A percentile compares a stretch with the other conserved stretches of the same genome.
Conservation (phyloP, 805 yeast species). For the Wickerhamia fluorescens region DNA sequence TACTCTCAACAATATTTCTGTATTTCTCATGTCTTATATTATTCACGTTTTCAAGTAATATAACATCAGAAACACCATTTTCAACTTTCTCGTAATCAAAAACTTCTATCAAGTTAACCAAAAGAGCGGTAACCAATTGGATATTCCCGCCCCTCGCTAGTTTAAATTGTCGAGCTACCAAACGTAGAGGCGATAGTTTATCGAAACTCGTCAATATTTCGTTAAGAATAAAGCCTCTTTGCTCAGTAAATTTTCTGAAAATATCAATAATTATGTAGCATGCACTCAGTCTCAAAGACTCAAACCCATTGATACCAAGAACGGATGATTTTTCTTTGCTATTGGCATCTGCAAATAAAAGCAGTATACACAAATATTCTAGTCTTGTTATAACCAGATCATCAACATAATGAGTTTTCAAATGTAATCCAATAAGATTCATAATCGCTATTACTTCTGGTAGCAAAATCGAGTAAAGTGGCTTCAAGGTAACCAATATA, state of each 20-base stretch:
- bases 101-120: slow-evolving; percentile 37
- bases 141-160: slow-evolving; percentile 40
- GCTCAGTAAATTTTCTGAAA: slow-evolving; percentile 37
- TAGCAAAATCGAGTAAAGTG: slow-evolving; percentile 6
- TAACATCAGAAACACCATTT: background rate
- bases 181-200: slow-evolving; percentile 40
- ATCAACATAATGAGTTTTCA: slow-evolving; percentile 15
- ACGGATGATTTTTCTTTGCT: slow-evolving; percentile 14
- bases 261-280: slow-evolving; percentile 27
- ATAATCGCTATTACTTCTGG: slow-evolving; percentile 9
- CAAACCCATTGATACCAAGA: slow-evolving; percentile 13
- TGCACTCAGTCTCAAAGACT: slow-evolving; percentile 19
- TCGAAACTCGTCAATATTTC: slow-evolving; percentile 52
- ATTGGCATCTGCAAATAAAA: slow-evolving; percentile 34
- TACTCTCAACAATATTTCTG: slow-evolving; percentile 3
- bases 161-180: slow-evolving; percentile 35
- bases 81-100: slow-evolving; percentile 13
- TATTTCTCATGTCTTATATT: too few relatives aligned
- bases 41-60: too few relatives aligned
- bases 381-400: slow-evolving; percentile 52
- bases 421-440: slow-evolving; percentile 6
- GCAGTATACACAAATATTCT: slow-evolving; percentile 42
- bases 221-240: slow-evolving; percentile 52
- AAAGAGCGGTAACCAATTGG: slow-evolving; percentile 41
- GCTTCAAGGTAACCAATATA: slow-evolving; percentile 5